Evolutionary conservation across 331 rosid species (phyloP).

Genomic region (Quercus tomentella): DNA sequence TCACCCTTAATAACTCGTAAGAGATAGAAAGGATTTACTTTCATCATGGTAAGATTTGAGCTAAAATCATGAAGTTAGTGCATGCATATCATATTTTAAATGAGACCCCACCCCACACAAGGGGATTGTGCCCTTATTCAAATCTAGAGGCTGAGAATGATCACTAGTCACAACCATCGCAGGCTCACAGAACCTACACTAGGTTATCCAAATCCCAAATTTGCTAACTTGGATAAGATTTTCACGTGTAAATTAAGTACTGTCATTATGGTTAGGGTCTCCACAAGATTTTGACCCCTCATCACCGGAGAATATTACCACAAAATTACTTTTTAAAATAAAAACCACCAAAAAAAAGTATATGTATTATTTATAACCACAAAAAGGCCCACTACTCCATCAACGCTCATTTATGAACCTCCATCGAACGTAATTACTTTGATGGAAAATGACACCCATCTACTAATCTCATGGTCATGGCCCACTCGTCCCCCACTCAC

Average conservation of each 20-base stretch:
- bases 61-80: background rate
- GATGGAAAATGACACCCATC: constrained; percentile 44
- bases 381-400: constrained; percentile 26
- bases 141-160: background rate
- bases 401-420: constrained; percentile 27
- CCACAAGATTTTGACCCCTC: constrained; percentile 48
- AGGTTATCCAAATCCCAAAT: constrained; percentile 17
- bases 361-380: constrained; percentile 1
- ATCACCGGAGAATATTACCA: constrained; percentile 6
- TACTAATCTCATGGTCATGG: constrained; percentile 5
- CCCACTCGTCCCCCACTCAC: constrained; percentile 5
- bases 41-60: background rate
- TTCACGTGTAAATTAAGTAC: background rate
- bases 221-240: background rate
- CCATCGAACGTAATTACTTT: constrained; percentile 28
- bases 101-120: background rate
- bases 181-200: too few species aligned
- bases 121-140: background rate
- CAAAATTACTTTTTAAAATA: too few species aligned
- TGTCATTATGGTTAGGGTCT: constrained; percentile 32
- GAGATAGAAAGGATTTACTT: background rate
- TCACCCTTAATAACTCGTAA: background rate
- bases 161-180: background rate
- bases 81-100: background rate
- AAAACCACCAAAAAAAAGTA: too few species aligned